Evolutionary conservation across 805 yeast species (phyloP), one percentile per base, ranked within the genome.

Genomic region (Schwanniomyces polymorphus): DNA sequence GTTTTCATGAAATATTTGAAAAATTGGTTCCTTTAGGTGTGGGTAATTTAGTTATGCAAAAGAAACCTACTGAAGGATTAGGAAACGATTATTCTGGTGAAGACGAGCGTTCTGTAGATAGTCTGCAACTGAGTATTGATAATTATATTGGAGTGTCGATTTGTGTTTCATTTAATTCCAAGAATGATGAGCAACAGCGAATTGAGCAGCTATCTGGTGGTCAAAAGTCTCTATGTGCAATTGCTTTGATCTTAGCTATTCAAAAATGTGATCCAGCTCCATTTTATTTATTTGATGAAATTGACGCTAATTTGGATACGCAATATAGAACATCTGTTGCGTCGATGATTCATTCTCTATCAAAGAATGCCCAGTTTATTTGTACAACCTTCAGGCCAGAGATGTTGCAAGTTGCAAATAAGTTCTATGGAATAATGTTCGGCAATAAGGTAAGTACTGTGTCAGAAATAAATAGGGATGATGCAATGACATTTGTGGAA

Each of bases 231-330:
- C 72, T 94, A n/a, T 91, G 98, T 73, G 98, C 99, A 0, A 83
- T 94, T 55, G 91, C 98, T 0, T 77, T 94, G 43, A 91, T 94
- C 54, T 76, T 94, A 48, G 97, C 99, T 4, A 89, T 92, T 49
- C 99, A 94, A 70, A 83, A 80, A 60, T 89, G 95, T 53, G 98
- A 94, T 56, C 98, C 98, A 9, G 97, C 97, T 7, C 97, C 98
- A 42, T 94, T 94, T 64, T 94, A 94, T 62, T 68, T 94, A 41
- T 92, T 94, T 65, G 99, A 94, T 67, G 99, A 94, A 70, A 86
- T 94, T 49, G 99, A 94, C 69, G 97, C 98, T 4, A 94, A 92
- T 56, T 74, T 94, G 52, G 99, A 94, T 67, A 82, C 96, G 2
- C 97, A 88, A 59, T 92, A 91, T 61, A 79, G 99, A 58, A 79